Base-by-base conservation (phyloP, 495 filamentous ascomycete species). In the Pyrenula aspistea region DNA sequence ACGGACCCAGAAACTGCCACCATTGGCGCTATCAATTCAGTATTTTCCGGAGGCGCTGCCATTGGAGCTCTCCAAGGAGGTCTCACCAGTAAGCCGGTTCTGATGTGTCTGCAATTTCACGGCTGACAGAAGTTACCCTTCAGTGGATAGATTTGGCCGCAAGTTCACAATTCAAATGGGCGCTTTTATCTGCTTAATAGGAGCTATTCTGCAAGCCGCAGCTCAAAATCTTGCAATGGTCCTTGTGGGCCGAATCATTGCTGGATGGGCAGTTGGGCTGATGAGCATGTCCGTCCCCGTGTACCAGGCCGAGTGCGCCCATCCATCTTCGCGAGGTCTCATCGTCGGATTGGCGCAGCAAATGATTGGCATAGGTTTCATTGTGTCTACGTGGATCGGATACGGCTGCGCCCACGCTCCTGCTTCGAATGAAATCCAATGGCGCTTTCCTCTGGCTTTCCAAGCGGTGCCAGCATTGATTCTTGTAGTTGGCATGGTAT, bases 191-290 rank as follows among this genome's bases (percentile, higher is more conserved):
- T 78, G 77, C 62, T 61, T 77, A 47, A 42, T 82, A 20, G 82
- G 81, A 12, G 76, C 76, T 15, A 74, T 78, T 50, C 72, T 84
- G 47, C 80, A 85, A 62, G 66, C 79, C 12, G 69, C 77, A 25
- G 70, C 77, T 53, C 60, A 64, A 19, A 76, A 81, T 55, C 62
- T 83, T 53, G 70, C 74, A 0, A 80, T 81, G 73, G 80, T 85
- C 59, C 72, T 84, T 12, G 69, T 79, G 48, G 83, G 83, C 4
- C 79, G 83, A 36, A 82, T 85, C 53, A 67, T 85, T 2, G 74
- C 80, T 1, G 82, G 83, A 12, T 77, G 79, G 68, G 83, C 80
- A 22, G 77, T 85, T 54, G 82, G 81, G 51, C 68, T 81, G 25
- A 72, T 81, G 63, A 75, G 68, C 36, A 81, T 79, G 72, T 73